These are phyloP conservation scores for Pseudogymnoascus sp. DNA, from an alignment of 2,329 filamentous ascomycete genomes.

Conservation along the genomic window DNA sequence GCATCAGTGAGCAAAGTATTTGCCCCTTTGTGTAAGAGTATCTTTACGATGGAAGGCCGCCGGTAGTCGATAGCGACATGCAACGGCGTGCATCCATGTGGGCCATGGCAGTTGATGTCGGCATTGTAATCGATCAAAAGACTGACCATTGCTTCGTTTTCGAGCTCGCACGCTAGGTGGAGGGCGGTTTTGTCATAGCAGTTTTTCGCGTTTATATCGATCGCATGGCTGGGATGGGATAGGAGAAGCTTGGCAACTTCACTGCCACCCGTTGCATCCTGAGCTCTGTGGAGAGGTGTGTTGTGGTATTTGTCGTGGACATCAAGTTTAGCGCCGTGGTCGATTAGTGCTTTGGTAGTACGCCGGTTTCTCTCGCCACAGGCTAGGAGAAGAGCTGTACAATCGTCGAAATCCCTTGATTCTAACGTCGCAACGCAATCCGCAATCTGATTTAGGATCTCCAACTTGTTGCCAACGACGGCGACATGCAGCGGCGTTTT, in stretches of 20 bases:
- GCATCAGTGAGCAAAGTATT: background rate
- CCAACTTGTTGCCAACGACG: background rate
- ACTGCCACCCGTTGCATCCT: background rate
- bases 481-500: background rate
- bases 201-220: background rate
- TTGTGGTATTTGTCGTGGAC: background rate
- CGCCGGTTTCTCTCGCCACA: background rate
- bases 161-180: background rate
- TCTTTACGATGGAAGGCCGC: background rate
- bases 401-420: background rate
- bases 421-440: background rate
- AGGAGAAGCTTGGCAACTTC: background rate
- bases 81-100: background rate
- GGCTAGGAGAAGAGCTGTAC: background rate
- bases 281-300: background rate
- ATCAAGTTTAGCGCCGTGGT: background rate
- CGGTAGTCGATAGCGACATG: background rate
- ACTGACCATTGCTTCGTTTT: background rate
- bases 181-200: background rate
- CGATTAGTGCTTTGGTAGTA: background rate
- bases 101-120: background rate
- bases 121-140: background rate
- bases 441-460: background rate
- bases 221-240: background rate
- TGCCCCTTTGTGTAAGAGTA: background rate